phyloP scores from a whole-genome alignment of 306 rosid genomes.

The Acacia crassicarpa region DNA sequence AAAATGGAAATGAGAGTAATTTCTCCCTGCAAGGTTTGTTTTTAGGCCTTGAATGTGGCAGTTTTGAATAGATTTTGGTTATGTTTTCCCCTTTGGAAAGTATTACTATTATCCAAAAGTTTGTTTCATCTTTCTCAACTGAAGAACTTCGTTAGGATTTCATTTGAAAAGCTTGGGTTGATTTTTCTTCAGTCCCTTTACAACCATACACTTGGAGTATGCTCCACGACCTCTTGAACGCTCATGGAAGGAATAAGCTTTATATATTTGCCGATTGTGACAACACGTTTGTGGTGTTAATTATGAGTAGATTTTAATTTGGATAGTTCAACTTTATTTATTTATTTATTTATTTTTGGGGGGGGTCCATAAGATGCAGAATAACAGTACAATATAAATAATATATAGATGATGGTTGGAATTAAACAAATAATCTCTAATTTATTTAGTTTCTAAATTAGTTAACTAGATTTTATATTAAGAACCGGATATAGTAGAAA shows the following conservation, averaged over 20 bases:
- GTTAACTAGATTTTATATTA: too few species aligned
- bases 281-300: background rate
- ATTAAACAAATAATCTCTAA: too few species aligned
- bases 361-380: background rate
- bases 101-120: background rate
- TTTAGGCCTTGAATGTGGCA: background rate
- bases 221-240: background rate
- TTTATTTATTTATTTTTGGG: too few species aligned
- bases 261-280: background rate
- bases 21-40: constrained; percentile 18
- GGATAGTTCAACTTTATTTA: background rate
- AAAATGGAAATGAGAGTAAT: background rate
- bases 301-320: too few species aligned
- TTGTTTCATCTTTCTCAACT: background rate
- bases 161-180: background rate
- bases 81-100: background rate
- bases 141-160: background rate
- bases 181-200: background rate
- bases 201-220: background rate
- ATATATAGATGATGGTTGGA: background rate
- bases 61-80: background rate
- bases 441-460: too few species aligned
- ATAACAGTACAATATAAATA: too few species aligned
- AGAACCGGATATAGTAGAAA: background rate
- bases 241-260: background rate